Percentiles rank a stretch among this genome's conserved stretches.
Conservation (phyloP, 768 basidiomycete species). For the Porpolomopsis calyptriformis region DNA sequence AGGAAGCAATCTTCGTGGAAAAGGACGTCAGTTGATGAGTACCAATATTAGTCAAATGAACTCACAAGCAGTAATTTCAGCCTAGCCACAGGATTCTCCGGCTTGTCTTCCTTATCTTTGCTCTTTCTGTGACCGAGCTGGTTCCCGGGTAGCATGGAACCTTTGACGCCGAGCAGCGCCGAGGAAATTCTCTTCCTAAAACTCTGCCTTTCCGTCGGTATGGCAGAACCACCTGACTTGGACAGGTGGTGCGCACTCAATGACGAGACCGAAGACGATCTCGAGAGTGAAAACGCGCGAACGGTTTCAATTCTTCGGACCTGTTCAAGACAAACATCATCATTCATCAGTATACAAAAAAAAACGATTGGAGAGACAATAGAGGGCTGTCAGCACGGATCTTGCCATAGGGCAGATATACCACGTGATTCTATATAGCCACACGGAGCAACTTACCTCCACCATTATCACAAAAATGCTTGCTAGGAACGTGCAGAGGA, state of each 20-base stretch:
- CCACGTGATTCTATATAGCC: not conserved
- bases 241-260: not conserved
- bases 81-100: constrained; percentile 74
- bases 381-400: no score
- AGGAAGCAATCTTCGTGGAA: constrained; percentile 61
- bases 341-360: no score
- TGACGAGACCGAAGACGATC: constrained; percentile 18
- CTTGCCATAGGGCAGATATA: not conserved
- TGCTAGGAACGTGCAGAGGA: constrained; percentile 84
- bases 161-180: constrained; percentile 36
- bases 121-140: constrained; percentile 8
- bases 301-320: constrained; percentile 63
- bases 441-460: constrained; percentile 45
- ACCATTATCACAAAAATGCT: constrained; percentile 91
- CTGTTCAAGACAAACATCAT: constrained; percentile 23
- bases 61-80: constrained; percentile 80
- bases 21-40: not conserved
- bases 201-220: constrained; percentile 7
- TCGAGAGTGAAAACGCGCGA: constrained; percentile 36
- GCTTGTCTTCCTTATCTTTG: constrained; percentile 31
- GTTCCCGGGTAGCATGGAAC: constrained; percentile 20
- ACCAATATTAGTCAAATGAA: constrained; percentile 10
- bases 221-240: not conserved
- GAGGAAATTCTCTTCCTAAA: constrained; percentile 9
- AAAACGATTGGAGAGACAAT: no score